Conservation (phyloP, 768 basidiomycete genomes). For the Lactifluus hygrophoroides region DNA sequence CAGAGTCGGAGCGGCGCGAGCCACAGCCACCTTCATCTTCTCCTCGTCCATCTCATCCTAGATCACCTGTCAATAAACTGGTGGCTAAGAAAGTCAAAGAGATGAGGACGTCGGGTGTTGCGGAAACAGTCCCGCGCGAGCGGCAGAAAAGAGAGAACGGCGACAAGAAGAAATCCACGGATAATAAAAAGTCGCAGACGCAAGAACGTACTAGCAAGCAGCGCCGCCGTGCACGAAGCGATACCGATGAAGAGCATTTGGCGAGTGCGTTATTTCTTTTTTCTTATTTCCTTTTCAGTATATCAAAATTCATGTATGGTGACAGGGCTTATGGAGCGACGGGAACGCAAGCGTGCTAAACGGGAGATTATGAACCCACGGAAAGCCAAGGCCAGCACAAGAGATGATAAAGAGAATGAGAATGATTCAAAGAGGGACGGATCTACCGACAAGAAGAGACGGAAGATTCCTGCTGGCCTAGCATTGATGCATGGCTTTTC, state of each 20-base stretch:
- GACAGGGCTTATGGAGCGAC: constrained; percentile 55
- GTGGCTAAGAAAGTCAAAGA: neutral
- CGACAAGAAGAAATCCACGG: neutral
- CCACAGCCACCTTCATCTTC: neutral
- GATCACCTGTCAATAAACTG: neutral
- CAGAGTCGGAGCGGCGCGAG: neutral
- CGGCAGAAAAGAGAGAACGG: neutral
- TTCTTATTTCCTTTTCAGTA: neutral
- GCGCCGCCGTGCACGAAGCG: constrained; percentile 9
- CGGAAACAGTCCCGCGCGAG: neutral
- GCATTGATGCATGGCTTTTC: constrained; percentile 63
- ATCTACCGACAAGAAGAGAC: constrained; percentile 24
- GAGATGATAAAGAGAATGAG: constrained; percentile 17
- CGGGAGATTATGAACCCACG: constrained; percentile 15
- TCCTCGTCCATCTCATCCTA: neutral
- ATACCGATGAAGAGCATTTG: constrained; percentile 30
- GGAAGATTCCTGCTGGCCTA: constrained; percentile 39
- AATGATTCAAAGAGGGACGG: constrained; percentile 17
- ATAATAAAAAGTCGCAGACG: neutral
- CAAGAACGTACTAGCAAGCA: neutral
- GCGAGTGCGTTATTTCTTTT: constrained; percentile 28
- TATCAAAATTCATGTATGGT: neutral
- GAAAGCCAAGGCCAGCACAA: constrained; percentile 3
- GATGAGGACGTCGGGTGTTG: neutral
- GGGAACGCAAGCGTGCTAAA: constrained; percentile 47